phyloP scores from a whole-genome alignment of 2,329 filamentous ascomycete genomes.

The Trichoderma arundinaceum region DNA sequence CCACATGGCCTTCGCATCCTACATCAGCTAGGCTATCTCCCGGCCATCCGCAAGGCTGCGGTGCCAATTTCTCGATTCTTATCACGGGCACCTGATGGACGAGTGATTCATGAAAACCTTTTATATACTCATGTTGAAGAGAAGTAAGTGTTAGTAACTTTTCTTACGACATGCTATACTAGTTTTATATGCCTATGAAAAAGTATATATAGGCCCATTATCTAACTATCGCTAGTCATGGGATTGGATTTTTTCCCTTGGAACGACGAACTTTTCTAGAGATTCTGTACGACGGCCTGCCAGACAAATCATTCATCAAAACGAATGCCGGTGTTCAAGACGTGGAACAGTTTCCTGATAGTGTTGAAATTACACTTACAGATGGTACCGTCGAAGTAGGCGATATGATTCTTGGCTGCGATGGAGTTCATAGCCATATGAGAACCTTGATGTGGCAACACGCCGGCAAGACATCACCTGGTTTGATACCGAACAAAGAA shows the following conservation, averaged over 20 bases:
- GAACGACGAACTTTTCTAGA: constrained; percentile 15
- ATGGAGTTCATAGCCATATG: constrained; percentile 49
- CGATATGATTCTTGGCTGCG: constrained; percentile 50
- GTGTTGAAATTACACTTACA: constrained; percentile 41
- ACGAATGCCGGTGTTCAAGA: background rate
- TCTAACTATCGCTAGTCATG: background rate
- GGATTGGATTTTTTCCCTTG: background rate
- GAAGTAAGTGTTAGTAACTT: background rate
- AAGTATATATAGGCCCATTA: background rate
- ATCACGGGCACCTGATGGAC: background rate
- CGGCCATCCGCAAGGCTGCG: constrained; percentile 18
- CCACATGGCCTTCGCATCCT: constrained; percentile 39
- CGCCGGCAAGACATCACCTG: constrained; percentile 30
- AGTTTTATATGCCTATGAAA: no score
- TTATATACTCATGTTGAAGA: constrained; percentile 9
- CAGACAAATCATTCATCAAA: constrained; percentile 25
- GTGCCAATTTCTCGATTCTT: background rate
- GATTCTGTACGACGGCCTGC: constrained; percentile 32
- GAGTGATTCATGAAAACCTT: constrained; percentile 11
- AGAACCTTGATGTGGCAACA: constrained; percentile 38
- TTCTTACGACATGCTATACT: background rate
- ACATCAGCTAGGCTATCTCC: constrained; percentile 38
- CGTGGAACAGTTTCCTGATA: constrained; percentile 29
- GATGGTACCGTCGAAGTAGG: constrained; percentile 46
- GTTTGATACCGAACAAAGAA: constrained; percentile 33